Evolutionary conservation across 768 basidiomycete species (phyloP).

Genomic region (Termitomyces sp.): DNA sequence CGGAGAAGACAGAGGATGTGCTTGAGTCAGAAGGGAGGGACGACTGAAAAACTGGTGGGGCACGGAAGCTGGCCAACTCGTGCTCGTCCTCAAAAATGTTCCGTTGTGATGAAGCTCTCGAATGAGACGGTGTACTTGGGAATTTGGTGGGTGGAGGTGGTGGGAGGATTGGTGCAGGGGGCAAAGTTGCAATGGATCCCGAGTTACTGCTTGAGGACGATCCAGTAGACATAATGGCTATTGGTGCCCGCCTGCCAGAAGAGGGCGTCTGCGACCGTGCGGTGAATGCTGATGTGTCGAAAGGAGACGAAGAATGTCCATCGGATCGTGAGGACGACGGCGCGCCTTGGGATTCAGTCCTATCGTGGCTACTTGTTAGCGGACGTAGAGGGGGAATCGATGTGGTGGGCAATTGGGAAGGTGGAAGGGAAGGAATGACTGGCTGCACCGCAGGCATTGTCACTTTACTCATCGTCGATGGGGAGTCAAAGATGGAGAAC

Average conservation of each 20-base stretch:
- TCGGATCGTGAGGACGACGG: constrained; percentile 2
- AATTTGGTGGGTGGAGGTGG: constrained; percentile 22
- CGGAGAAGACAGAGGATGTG: constrained; percentile 22
- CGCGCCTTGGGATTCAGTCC: constrained; percentile 4
- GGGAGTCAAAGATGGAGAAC: constrained; percentile 28
- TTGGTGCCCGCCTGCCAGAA: constrained; percentile 18
- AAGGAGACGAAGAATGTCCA: constrained; percentile 11
- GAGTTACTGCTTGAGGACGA: constrained; percentile 19
- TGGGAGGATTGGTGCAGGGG: constrained; percentile 23
- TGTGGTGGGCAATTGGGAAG: background rate
- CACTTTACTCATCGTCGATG: constrained; percentile 11
- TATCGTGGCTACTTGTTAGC: background rate
- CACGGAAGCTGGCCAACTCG: constrained; percentile 53
- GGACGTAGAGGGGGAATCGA: constrained; percentile 1
- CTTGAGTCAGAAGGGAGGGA: constrained; percentile 19
- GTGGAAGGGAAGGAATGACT: constrained; percentile 9
- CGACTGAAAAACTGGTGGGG: constrained; percentile 23
- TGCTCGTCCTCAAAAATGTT: constrained; percentile 34
- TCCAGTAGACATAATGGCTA: constrained; percentile 31
- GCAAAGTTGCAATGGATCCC: constrained; percentile 19
- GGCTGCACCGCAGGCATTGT: constrained; percentile 7
- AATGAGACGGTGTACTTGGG: constrained; percentile 25
- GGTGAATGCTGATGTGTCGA: constrained; percentile 10
- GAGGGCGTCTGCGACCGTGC: constrained; percentile 15
- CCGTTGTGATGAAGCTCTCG: constrained; percentile 23